Evolutionary conservation across 2,329 filamentous ascomycete genomes (phyloP).

Genomic region (Phyllosticta ampelicida): DNA sequence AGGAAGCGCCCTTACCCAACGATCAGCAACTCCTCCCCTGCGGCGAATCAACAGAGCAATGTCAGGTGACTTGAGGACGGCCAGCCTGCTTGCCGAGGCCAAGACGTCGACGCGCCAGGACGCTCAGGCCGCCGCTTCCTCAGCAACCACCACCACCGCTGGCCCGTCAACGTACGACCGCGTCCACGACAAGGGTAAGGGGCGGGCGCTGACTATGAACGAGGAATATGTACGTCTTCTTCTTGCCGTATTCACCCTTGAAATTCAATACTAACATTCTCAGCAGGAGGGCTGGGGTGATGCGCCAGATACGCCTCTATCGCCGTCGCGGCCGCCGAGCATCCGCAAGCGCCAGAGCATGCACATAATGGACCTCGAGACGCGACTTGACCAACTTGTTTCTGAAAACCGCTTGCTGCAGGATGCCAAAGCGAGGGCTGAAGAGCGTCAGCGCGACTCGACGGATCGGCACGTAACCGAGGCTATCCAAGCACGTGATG

Average conservation of each 20-base stretch:
- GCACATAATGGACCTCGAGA: slow-evolving; percentile 84
- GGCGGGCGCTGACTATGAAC: slow-evolving; percentile 61
- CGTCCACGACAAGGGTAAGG: slow-evolving; percentile 77
- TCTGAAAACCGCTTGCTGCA: slow-evolving; percentile 74
- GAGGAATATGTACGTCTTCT: slow-evolving; percentile 76
- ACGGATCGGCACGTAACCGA: slow-evolving; percentile 39
- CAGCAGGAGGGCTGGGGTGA: slow-evolving; percentile 85
- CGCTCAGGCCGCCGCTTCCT: slow-evolving; percentile 17
- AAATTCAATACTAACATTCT: slow-evolving; percentile 16
- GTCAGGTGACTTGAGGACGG: slow-evolving; percentile 67
- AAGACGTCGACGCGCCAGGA: slow-evolving; percentile 7
- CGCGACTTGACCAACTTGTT: slow-evolving; percentile 69
- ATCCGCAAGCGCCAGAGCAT: slow-evolving; percentile 96
- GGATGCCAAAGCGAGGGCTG: slow-evolving; percentile 59
- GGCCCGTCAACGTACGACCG: slow-evolving; percentile 55
- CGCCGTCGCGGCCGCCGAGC: slow-evolving; percentile 86
- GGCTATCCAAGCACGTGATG: slow-evolving; percentile 53
- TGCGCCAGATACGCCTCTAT: slow-evolving; percentile 78
- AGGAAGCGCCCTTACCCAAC: slow-evolving; percentile 44
- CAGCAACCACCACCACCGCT: slow-evolving; percentile 28
- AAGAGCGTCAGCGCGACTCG: slow-evolving; percentile 48
- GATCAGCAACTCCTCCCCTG: slow-evolving; percentile 55
- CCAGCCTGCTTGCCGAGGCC: slow-evolving; percentile 49
- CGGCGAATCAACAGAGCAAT: slow-evolving; percentile 55
- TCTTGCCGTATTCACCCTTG: slow-evolving; percentile 9